A percentile compares a stretch with the other conserved stretches of the same genome.
Conservation (phyloP, 1,284 basidiomycete genomes). For the Boletellus sp. region DNA sequence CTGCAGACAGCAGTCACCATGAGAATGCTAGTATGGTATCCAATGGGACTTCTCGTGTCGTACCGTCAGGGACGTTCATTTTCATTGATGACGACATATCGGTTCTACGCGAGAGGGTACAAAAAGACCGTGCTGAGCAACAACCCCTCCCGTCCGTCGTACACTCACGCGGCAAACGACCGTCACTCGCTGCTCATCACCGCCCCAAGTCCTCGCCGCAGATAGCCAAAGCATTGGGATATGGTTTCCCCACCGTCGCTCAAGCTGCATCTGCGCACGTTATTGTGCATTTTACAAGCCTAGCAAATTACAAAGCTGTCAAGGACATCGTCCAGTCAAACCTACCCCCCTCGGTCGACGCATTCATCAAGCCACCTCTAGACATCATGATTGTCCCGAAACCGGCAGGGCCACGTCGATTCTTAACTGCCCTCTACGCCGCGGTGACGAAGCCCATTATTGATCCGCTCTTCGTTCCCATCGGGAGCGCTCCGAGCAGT, state of each 20-base stretch:
- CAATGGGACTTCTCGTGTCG: constrained; percentile 23
- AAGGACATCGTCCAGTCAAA: constrained; percentile 81
- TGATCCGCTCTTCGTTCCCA: constrained; percentile 87
- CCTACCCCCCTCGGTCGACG: constrained; percentile 44
- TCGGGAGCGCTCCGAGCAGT: constrained; percentile 84
- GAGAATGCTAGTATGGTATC: constrained; percentile 12
- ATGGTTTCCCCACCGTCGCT: constrained; percentile 28
- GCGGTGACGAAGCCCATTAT: constrained; percentile 80
- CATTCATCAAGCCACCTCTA: constrained; percentile 44
- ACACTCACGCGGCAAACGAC: constrained; percentile 58
- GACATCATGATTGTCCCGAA: constrained; percentile 95
- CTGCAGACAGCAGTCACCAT: constrained; percentile 17
- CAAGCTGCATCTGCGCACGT: constrained; percentile 43
- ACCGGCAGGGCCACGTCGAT: constrained; percentile 87
- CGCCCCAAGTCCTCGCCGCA: constrained; percentile 77
- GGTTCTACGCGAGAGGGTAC: constrained; percentile 68
- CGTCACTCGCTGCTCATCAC: constrained; percentile 64
- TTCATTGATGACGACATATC: constrained; percentile 88
- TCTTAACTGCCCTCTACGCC: constrained; percentile 86
- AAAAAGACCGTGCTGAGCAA: constrained; percentile 56
- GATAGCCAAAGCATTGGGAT: constrained; percentile 55
- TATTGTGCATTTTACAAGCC: constrained; percentile 86
- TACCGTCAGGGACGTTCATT: constrained; percentile 54
- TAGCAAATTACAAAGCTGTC: constrained; percentile 83
- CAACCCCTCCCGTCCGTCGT: constrained; percentile 43